Conservation (phyloP, 1,284 basidiomycete genomes). For the Boletellus deceptivus region DNA sequence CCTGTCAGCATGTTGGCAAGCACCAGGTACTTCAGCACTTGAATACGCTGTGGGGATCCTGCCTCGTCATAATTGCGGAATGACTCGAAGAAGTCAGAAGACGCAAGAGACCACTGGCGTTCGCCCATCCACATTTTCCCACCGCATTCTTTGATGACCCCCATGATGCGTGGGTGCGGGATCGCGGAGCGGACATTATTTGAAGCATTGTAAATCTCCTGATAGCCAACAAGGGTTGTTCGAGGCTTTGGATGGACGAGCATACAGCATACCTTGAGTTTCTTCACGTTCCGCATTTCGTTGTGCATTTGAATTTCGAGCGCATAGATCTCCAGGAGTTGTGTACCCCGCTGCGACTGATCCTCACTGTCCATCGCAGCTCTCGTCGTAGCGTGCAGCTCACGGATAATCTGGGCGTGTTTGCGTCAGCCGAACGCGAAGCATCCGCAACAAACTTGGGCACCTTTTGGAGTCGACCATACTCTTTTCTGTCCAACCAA, state of each 20-base stretch:
- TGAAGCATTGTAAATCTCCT: slow-evolving; percentile 97
- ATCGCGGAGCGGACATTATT: slow-evolving; percentile 94
- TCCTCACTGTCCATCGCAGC: slow-evolving; percentile 69
- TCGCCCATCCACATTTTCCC: slow-evolving; percentile 99
- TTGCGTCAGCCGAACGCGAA: neutral
- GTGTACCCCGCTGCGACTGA: slow-evolving; percentile 86
- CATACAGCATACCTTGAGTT: slow-evolving; percentile 71
- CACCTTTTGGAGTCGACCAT: slow-evolving; percentile 78
- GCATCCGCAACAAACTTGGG: slow-evolving; percentile 15
- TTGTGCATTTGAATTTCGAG: slow-evolving; percentile 99
- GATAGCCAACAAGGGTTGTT: slow-evolving; percentile 2
- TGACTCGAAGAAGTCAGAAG: slow-evolving; percentile 97
- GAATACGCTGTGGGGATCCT: slow-evolving; percentile 93
- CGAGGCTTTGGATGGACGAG: neutral
- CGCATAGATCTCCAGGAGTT: slow-evolving; percentile 96
- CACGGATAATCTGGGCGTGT: slow-evolving; percentile 59
- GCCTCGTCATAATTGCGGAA: slow-evolving; percentile 99
- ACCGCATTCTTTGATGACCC: slow-evolving; percentile 98
- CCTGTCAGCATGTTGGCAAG: slow-evolving; percentile 98
- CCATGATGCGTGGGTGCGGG: slow-evolving; percentile 98
- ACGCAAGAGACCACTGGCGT: slow-evolving; percentile 97
- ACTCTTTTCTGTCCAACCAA: slow-evolving; percentile 96
- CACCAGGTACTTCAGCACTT: slow-evolving; percentile 98
- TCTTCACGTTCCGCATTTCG: slow-evolving; percentile 92
- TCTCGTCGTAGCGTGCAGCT: slow-evolving; percentile 66